Evolutionary conservation across 768 basidiomycete species (phyloP).

Genomic region (Porpolomopsis calyptriformis): DNA sequence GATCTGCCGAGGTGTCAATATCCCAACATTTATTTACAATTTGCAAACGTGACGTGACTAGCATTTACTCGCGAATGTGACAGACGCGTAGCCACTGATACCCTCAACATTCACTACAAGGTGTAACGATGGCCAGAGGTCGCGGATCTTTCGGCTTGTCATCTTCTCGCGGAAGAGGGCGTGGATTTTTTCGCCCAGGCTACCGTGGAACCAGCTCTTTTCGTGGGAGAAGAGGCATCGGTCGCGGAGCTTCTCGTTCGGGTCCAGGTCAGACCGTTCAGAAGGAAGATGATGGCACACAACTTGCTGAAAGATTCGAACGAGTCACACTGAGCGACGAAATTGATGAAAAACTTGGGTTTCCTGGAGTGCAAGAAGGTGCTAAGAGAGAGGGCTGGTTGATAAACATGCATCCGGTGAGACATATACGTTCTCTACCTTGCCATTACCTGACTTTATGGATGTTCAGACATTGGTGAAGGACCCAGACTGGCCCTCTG

Average conservation of each 20-base stretch:
- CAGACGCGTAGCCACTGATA: background rate
- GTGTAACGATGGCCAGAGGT: background rate
- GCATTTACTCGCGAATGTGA: background rate
- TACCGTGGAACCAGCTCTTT: conserved; percentile 36
- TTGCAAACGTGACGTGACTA: background rate
- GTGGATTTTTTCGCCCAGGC: conserved; percentile 37
- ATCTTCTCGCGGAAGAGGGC: conserved; percentile 36
- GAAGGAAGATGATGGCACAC: conserved; percentile 83
- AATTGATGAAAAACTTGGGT: conserved; percentile 90
- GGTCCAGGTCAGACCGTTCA: conserved; percentile 38
- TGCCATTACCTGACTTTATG: background rate
- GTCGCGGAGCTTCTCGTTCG: conserved; percentile 33
- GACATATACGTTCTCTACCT: conserved; percentile 19
- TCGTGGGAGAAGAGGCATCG: conserved; percentile 48
- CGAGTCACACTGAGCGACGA: conserved; percentile 67
- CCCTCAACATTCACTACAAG: background rate
- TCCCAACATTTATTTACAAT: too few relatives aligned
- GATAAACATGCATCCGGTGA: conserved; percentile 95
- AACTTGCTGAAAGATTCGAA: conserved; percentile 79
- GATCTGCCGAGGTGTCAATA: too few relatives aligned
- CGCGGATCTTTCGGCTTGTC: conserved; percentile 46
- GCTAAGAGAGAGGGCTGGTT: conserved; percentile 79
- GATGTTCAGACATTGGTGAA: conserved; percentile 65
- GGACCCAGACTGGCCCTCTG: conserved; percentile 74
- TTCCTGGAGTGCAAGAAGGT: conserved; percentile 72